Base-by-base conservation (phyloP, 306 rosid genomes). In the Bauhinia variegata region DNA sequence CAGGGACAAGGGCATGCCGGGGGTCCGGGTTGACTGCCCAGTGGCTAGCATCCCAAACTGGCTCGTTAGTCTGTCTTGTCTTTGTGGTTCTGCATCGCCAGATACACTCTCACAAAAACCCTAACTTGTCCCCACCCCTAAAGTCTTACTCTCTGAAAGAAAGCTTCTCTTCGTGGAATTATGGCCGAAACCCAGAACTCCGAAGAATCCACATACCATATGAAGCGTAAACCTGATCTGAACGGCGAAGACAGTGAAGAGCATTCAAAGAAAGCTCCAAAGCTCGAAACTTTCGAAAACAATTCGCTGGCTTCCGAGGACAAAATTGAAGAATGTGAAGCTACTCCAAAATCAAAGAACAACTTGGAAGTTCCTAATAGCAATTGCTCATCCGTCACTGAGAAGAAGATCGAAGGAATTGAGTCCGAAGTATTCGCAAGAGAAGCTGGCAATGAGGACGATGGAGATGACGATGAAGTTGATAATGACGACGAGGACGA, bases 151-250 rank as follows among this genome's bases (percentile, higher is more conserved):
- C 55, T 18, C 14, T 10, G 44, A 5, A 30, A 8, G 6, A 31
- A 34, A 36, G 8, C 7, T 19, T 12, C 7, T 11, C 2, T 9
- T 19, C 31, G 60, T 68, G 37, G 68, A 38, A 56, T 72, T 74
- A 92, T 89, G 98, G 91, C 86, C 8, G 96, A 89, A 68, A 60
- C 66, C 56, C 60, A 82, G 62, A 52, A 57, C 70, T 76, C 47
- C 0, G 84, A 79, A 8, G 87, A 87, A 79, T 58, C 68, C 37
- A 17, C 92, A 86, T 84, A 84, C 60, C 78, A 28, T 52, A 36
- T 77, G 8, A 91, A 91, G 79, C 96, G 96, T 4, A 86, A 83
- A 43, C 78, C 82, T 63, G 85, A 82, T 74, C 70, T 74, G 49
- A 57, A 60, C 58, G 7, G 43, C 30, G 87, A 71, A 15, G 83